phyloP scores from a whole-genome alignment of 805 yeast genomes.

The Saccharomycopsis oosterbeekiorum region DNA sequence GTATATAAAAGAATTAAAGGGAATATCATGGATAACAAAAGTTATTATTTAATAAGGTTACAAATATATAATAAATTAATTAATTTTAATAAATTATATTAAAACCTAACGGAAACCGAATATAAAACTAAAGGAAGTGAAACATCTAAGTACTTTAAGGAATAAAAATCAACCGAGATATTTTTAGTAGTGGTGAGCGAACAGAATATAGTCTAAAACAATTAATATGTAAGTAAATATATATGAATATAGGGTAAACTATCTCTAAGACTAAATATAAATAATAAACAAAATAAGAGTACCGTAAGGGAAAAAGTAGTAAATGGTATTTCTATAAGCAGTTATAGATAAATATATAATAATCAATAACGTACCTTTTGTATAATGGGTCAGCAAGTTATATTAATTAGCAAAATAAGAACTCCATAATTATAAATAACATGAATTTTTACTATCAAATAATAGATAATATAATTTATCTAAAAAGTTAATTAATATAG shows the following conservation, averaged over 20 bases:
- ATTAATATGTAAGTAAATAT: constrained; percentile 9
- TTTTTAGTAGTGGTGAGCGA: constrained; percentile 16
- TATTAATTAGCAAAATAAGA: constrained; percentile 12
- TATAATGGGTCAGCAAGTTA: constrained; percentile 19
- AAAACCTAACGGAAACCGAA: constrained; percentile 13
- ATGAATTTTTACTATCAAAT: background rate
- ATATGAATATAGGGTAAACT: constrained; percentile 14
- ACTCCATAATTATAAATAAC: too few relatives aligned
- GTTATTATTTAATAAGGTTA: constrained; percentile 12
- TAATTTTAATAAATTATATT: too few relatives aligned
- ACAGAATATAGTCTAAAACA: constrained; percentile 10
- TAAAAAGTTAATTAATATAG: constrained; percentile 13
- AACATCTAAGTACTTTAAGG: constrained; percentile 17
- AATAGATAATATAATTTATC: constrained; percentile 1
- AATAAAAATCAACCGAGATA: constrained; percentile 14
- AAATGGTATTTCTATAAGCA: constrained; percentile 11
- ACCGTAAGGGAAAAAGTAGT: constrained; percentile 13
- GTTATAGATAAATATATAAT: constrained; percentile 7
- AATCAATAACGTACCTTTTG: constrained; percentile 18
- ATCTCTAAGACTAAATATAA: constrained; percentile 15
- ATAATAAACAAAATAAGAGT: constrained; percentile 11
- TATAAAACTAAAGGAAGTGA: constrained; percentile 13
- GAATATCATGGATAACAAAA: constrained; percentile 7
- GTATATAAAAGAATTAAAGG: constrained; percentile 9
- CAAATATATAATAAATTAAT: constrained; percentile 3